A percentile compares a stretch with the other conserved stretches of the same genome.
Evolutionary conservation across 129 eudicot genomes (phyloP).

Genomic region (Centrapalus pauciflorus): DNA sequence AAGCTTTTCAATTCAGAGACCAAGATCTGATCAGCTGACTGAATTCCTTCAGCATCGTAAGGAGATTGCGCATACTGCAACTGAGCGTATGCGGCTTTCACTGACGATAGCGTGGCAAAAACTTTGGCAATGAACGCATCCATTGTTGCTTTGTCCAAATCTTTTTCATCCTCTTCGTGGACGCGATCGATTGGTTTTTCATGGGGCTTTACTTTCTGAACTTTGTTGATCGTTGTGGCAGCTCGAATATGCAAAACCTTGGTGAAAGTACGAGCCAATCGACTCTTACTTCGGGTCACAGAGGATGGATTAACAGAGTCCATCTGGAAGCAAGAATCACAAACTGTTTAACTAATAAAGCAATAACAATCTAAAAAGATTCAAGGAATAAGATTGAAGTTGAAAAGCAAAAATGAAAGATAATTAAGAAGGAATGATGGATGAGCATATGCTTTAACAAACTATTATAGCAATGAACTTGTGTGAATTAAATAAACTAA

Average conservation of each 20-base stretch:
- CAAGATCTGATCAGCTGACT: conserved; percentile 63
- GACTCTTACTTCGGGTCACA: conserved; percentile 47
- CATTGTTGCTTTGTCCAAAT: conserved; percentile 17
- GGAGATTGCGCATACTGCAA: conserved; percentile 76
- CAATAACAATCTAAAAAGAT: not conserved
- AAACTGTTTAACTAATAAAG: not conserved
- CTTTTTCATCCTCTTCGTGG: conserved; percentile 34
- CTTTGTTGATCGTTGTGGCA: conserved; percentile 24
- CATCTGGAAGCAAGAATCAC: conserved; percentile 55
- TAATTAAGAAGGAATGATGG: conserved; percentile 21
- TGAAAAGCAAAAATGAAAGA: conserved; percentile 18
- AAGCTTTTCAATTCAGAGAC: conserved; percentile 57
- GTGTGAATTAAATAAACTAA: no score
- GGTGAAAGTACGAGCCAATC: conserved; percentile 59
- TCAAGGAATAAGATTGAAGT: not conserved
- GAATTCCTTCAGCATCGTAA: conserved; percentile 69
- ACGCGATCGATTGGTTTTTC: conserved; percentile 24
- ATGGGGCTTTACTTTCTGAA: conserved; percentile 22
- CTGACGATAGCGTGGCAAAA: conserved; percentile 61
- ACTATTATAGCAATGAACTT: no score
- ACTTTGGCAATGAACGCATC: conserved; percentile 70
- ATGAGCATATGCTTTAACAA: conserved; percentile 36
- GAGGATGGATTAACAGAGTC: conserved; percentile 39
- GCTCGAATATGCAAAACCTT: conserved; percentile 70
- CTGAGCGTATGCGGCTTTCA: conserved; percentile 77